phyloP scores from a whole-genome alignment of 2,329 filamentous ascomycete species.

The Colletotrichum navitas region DNA sequence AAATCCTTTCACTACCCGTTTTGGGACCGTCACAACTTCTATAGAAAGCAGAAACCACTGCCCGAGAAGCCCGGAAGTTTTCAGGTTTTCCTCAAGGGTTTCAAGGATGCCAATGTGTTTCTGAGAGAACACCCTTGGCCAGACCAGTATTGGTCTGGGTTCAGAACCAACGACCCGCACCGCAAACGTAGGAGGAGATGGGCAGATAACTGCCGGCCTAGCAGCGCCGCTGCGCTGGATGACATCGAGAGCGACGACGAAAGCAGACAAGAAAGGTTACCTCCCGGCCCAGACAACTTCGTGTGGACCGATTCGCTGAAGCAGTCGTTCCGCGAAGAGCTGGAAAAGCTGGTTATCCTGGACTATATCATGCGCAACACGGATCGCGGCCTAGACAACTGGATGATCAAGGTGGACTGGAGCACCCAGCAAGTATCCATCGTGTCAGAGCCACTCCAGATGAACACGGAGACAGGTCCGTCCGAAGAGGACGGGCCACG shows the following conservation, averaged over 20 bases:
- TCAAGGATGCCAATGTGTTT: conserved; percentile 96
- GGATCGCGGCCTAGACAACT: conserved; percentile 95
- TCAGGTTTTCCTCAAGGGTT: conserved; percentile 96
- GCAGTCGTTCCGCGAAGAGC: conserved; percentile 91
- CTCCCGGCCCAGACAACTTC: conserved; percentile 68
- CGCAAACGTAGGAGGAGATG: conserved; percentile 73
- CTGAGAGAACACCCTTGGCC: conserved; percentile 97
- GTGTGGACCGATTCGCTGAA: conserved; percentile 91
- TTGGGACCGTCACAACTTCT: conserved; percentile 91
- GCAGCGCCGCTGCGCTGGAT: conserved; percentile 47
- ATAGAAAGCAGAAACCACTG: conserved; percentile 86
- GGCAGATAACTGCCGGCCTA: conserved; percentile 43
- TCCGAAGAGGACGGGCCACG: conserved; percentile 67
- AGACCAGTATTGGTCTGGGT: conserved; percentile 82
- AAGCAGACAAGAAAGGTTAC: conserved; percentile 52
- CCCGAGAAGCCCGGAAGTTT: conserved; percentile 95
- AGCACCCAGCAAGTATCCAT: conserved; percentile 86
- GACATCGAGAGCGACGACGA: conserved; percentile 66
- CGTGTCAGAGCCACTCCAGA: conserved; percentile 80
- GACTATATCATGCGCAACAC: conserved; percentile 99
- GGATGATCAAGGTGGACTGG: conserved; percentile 99
- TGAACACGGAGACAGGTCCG: conserved; percentile 70
- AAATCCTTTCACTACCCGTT: conserved; percentile 99
- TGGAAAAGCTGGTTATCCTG: conserved; percentile 96
- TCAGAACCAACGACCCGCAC: conserved; percentile 76